These are phyloP conservation scores for Astragalus membranaceus DNA, from an alignment of 306 rosid genomes.

Conservation along the genomic window DNA sequence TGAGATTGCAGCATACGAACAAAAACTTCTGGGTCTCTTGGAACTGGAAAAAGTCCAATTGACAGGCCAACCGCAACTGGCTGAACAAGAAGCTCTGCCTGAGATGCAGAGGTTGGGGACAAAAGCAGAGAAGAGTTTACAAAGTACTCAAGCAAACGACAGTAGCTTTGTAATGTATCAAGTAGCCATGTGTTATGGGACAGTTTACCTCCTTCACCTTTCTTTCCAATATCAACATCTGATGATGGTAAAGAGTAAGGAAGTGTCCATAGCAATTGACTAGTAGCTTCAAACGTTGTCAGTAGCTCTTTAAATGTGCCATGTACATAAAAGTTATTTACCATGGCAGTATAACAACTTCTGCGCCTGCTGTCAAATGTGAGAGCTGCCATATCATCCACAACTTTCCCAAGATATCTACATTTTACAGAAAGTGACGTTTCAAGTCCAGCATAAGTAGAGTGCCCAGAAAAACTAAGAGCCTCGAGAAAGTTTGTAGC, in stretches of 20 bases:
- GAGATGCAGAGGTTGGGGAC: constrained; percentile 83
- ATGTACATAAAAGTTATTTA: constrained; percentile 88
- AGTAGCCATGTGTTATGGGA: constrained; percentile 79
- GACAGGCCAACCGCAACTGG: constrained; percentile 95
- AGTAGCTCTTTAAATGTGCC: constrained; percentile 90
- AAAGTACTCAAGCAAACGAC: constrained; percentile 84
- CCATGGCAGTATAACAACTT: constrained; percentile 74
- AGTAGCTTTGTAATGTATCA: constrained; percentile 83
- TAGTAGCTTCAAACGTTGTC: constrained; percentile 93
- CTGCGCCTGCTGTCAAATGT: constrained; percentile 83
- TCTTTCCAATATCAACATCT: constrained; percentile 51
- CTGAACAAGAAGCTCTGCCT: constrained; percentile 86
- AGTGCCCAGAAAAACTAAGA: constrained; percentile 75
- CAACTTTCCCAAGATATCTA: constrained; percentile 91
- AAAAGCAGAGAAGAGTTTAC: constrained; percentile 85
- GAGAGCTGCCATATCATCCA: constrained; percentile 84
- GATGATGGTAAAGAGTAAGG: constrained; percentile 54
- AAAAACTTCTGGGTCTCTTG: constrained; percentile 95
- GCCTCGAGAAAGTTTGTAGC: constrained; percentile 87
- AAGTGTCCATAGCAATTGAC: constrained; percentile 88
- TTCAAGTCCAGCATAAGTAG: constrained; percentile 59
- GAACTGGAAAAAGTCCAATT: constrained; percentile 94
- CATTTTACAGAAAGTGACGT: constrained; percentile 76
- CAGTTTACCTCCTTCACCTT: constrained; percentile 59
- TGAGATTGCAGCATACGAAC: constrained; percentile 95